Base-by-base conservation (phyloP, 352 stramenopile genomes). In the Phytophthora brassicae region DNA sequence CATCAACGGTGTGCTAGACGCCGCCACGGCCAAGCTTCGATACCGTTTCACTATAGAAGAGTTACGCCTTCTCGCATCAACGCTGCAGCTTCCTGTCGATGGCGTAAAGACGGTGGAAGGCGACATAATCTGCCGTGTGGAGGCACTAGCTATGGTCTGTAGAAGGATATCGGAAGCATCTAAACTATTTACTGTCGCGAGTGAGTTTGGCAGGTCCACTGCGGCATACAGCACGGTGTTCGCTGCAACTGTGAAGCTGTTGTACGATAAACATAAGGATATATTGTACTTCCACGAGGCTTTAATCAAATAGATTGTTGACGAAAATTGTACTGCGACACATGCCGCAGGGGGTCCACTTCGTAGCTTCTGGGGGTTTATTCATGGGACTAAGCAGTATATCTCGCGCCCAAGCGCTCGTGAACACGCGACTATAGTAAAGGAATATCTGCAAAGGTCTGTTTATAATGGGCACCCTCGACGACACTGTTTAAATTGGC, bases 381-480 rank as follows among this genome's bases (percentile, higher is more conserved):
- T 54, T 35, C 29, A 43, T 20, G 47, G 47, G 0, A 54, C 47
- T 2, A 54, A 54, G 13, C 47, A 54, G 8, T 54, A 44, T 13
- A 33, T 43, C 0, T 54, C 29, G 5, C 47, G 47, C 0, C 47
- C 31, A 0, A 44, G 47, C 22, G 47, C 47, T 33, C 17, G 47
- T 16, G 47, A 54, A 22, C 24, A 42, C 4, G 16, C 45, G 19
- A 7, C 0, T 7, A 44, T 20, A 16, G 9, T 0, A 6, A 1
- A 44, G 13, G 31, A 54, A 33, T 44, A 54, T 23, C 19, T 54
- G 29, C 47, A 54, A 11, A 17, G 47, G 3, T 42, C 47, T 0
- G 29, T 54, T 5, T 54, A 33, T 12, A 54, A 54, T 22, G 47
- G n/a, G 0, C 47, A 54, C 6, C 31, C 47, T 6, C 1, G 29